Evolutionary conservation across 1,284 basidiomycete species (phyloP).

Genomic region (Apiotrichum veenhuisii): DNA sequence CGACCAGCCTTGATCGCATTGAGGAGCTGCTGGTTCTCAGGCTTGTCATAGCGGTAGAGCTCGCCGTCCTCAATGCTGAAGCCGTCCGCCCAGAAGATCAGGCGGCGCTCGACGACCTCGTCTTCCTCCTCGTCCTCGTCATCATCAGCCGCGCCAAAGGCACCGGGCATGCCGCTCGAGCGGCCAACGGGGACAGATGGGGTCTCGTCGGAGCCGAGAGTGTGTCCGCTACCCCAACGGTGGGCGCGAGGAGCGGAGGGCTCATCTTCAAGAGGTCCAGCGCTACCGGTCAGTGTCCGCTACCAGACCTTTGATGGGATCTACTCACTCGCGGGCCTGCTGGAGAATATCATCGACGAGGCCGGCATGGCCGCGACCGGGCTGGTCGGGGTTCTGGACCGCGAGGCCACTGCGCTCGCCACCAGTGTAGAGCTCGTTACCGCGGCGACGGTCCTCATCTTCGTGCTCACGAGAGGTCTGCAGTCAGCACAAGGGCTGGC

Average conservation of each 20-base stretch:
- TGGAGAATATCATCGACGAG: conserved; percentile 76
- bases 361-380: conserved; percentile 34
- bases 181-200: conserved; percentile 54
- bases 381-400: conserved; percentile 73
- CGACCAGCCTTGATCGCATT: conserved; percentile 77
- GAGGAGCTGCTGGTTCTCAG: conserved; percentile 69
- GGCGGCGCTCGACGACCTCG: conserved; percentile 63
- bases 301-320: neutral
- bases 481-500: neutral
- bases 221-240: conserved; percentile 59
- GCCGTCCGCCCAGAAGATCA: conserved; percentile 93
- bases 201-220: conserved; percentile 77
- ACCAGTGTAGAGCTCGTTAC: conserved; percentile 62
- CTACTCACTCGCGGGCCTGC: conserved; percentile 71
- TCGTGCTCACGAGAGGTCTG: conserved; percentile 22
- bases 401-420: conserved; percentile 73
- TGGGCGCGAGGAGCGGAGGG: conserved; percentile 13
- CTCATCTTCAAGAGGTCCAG: conserved; percentile 8
- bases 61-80: conserved; percentile 91
- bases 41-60: conserved; percentile 79
- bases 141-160: conserved; percentile 4
- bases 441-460: conserved; percentile 20
- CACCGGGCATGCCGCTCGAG: conserved; percentile 12
- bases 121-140: conserved; percentile 53
- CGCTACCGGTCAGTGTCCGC: conserved; percentile 19